Evolutionary conservation across 305 asterid species (phyloP), one percentile per base, ranked within the genome.

Genomic region (Fraxinus nigra): DNA sequence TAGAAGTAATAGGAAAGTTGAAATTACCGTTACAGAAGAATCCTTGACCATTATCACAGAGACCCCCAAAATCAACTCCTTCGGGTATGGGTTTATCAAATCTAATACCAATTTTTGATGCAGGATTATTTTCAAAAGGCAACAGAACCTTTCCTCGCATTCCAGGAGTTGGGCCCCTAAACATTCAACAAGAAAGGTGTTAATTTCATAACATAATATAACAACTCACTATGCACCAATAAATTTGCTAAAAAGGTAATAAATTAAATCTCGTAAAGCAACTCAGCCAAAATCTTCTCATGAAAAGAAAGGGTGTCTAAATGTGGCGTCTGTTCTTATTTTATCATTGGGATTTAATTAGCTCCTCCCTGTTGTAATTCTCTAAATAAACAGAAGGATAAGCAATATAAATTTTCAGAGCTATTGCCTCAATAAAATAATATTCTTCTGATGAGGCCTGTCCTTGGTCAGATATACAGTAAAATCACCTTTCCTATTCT

Each of bases 41-140:
- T 67, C 98, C 97, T 85, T 92, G 90, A 37, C 93, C 97, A 78
- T 77, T 89, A 78, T 89, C 97, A 81, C 98, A 92, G 63, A 87
- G 91, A 78, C 97, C 96, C 77, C 96, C 98, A 30, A 94, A 87
- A 88, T 94, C 97, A 83, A 94, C 94, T 82, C 98, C 98, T 63
- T 93, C 98, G 78, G 89, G 89, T 86, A 94, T 76, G 40, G 88
- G 86, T 83, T 90, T 90, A 89, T 94, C 97, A 85, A 94, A 94
- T 88, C 88, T 86, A 75, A 94, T 91, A 51, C 98, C 98, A 85
- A 94, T 89, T 88, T 94, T 94, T 70, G 98, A 90, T 69, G 70
- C 76, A 54, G 97, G 92, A 79, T 94, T 94, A 79, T 90, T 91
- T 89, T 90, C 97, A 84, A 94, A 94, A 37, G 93, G 89, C 85